Evolutionary conservation across 768 basidiomycete species (phyloP).

Genomic region (Hortiboletus campestris): DNA sequence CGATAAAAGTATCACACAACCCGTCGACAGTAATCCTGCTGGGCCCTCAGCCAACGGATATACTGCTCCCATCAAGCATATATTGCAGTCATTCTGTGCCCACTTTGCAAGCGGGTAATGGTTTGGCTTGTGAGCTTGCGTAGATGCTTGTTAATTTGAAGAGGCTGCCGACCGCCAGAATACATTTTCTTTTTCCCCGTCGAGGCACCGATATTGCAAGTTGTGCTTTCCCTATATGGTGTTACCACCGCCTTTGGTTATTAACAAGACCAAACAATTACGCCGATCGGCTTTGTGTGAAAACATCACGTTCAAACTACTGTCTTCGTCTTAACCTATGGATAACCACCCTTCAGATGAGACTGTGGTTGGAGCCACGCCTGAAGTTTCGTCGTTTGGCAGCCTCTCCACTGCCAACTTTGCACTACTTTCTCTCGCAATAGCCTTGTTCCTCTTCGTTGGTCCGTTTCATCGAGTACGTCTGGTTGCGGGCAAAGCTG

Average conservation of each 20-base stretch:
- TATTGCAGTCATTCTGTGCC: slow-evolving; percentile 4
- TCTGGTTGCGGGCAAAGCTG: slow-evolving; percentile 8
- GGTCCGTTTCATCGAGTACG: slow-evolving; percentile 34
- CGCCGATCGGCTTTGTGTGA: not conserved
- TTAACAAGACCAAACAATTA: slow-evolving; percentile 25
- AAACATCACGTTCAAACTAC: not conserved
- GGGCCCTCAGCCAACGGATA: not conserved
- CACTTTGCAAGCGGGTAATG: not conserved
- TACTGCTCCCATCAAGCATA: not conserved
- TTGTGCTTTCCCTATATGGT: not conserved
- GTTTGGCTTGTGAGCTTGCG: not conserved
- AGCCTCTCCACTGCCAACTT: slow-evolving; percentile 41
- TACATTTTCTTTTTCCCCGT: not conserved
- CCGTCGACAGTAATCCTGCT: not conserved
- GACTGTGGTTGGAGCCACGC: slow-evolving; percentile 13
- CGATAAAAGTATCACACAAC: not conserved
- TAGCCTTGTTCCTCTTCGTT: slow-evolving; percentile 43
- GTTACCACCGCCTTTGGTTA: slow-evolving; percentile 3
- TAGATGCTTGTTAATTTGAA: not conserved
- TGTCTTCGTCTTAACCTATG: slow-evolving; percentile 7
- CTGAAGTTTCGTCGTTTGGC: slow-evolving; percentile 38
- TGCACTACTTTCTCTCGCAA: slow-evolving; percentile 40
- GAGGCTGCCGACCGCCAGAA: not conserved
- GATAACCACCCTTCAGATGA: slow-evolving; percentile 3
- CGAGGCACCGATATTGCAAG: not conserved